These are phyloP conservation scores for Phytopythium chamaehyphon DNA, from an alignment of 352 stramenopile species.

Conservation along the genomic window DNA sequence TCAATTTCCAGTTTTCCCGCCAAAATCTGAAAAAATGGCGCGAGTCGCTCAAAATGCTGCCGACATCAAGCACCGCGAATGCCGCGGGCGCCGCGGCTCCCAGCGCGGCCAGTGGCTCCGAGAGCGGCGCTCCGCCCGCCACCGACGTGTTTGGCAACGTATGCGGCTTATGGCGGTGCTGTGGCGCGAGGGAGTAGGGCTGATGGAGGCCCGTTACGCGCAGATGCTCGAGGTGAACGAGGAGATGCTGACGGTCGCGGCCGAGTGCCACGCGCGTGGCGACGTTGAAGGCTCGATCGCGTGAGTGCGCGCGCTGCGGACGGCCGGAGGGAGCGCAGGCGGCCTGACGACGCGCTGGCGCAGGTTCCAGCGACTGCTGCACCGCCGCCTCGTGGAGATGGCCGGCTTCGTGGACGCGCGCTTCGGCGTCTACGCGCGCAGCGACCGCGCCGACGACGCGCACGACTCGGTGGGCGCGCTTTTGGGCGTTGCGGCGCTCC, in stretches of 20 bases:
- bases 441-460: conserved; percentile 2
- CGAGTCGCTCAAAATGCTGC: no score
- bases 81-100: conserved; percentile 6
- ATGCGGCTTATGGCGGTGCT: conserved; percentile 2
- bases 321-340: neutral
- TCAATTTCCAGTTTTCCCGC: neutral
- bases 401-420: conserved; percentile 72
- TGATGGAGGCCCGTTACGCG: no score
- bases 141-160: conserved; percentile 69
- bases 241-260: conserved; percentile 56
- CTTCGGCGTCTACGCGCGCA: conserved; percentile 69
- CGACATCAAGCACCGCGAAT: no score
- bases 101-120: conserved; percentile 14
- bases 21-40: conserved; percentile 2
- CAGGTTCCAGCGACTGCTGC: conserved; percentile 70
- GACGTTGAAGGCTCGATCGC: conserved; percentile 45
- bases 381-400: conserved; percentile 79
- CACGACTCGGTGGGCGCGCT: neutral
- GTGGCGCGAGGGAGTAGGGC: conserved; percentile 1
- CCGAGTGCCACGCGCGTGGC: conserved; percentile 55
- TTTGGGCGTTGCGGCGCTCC: no score
- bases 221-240: conserved; percentile 78
- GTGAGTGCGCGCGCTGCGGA: conserved; percentile 31
- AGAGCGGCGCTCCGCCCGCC: conserved; percentile 46
- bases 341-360: neutral